Evolutionary conservation across 768 basidiomycete genomes (phyloP).

Genomic region (Lactarius sanguifluus): DNA sequence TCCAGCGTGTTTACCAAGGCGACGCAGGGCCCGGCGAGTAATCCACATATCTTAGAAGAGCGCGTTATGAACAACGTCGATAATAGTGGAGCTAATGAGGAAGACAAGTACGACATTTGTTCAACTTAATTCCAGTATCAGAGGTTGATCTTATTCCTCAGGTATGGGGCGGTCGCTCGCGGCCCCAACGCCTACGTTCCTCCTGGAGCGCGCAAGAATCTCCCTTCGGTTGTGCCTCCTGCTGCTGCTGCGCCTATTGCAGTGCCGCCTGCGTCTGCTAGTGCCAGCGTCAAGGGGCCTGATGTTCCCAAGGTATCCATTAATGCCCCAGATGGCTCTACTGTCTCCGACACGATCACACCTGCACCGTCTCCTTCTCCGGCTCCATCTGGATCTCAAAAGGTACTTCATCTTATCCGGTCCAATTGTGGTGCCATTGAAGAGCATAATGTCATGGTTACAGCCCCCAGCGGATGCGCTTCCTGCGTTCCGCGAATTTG

Average conservation of each 20-base stretch:
- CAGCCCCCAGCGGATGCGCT: slow-evolving; percentile 74
- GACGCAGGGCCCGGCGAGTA: slow-evolving; percentile 58
- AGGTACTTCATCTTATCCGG: slow-evolving; percentile 42
- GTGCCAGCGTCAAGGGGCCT: slow-evolving; percentile 35
- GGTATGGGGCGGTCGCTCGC: slow-evolving; percentile 91
- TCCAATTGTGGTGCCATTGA: slow-evolving; percentile 5
- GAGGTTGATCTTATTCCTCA: slow-evolving; percentile 38
- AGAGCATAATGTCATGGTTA: slow-evolving; percentile 20
- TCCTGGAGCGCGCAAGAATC: slow-evolving; percentile 74
- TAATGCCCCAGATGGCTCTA: slow-evolving; percentile 74
- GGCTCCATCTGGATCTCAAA: slow-evolving; percentile 50
- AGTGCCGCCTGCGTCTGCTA: slow-evolving; percentile 35
- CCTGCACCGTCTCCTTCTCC: slow-evolving; percentile 60
- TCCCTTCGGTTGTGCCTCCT: slow-evolving; percentile 22
- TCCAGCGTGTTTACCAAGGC: slow-evolving; percentile 15
- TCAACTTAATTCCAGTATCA: slow-evolving; percentile 20
- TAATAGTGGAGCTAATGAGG: slow-evolving; percentile 82
- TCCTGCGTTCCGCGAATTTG: slow-evolving; percentile 88
- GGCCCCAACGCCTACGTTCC: slow-evolving; percentile 90
- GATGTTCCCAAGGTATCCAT: slow-evolving; percentile 74
- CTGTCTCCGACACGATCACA: slow-evolving; percentile 42
- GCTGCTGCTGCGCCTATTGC: slow-evolving; percentile 29
- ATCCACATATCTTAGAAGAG: slow-evolving; percentile 90
- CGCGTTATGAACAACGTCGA: slow-evolving; percentile 53
- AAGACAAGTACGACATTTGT: slow-evolving; percentile 75